phyloP scores from a whole-genome alignment of 148 eudicot genomes.

The Amaranthus palmeri region DNA sequence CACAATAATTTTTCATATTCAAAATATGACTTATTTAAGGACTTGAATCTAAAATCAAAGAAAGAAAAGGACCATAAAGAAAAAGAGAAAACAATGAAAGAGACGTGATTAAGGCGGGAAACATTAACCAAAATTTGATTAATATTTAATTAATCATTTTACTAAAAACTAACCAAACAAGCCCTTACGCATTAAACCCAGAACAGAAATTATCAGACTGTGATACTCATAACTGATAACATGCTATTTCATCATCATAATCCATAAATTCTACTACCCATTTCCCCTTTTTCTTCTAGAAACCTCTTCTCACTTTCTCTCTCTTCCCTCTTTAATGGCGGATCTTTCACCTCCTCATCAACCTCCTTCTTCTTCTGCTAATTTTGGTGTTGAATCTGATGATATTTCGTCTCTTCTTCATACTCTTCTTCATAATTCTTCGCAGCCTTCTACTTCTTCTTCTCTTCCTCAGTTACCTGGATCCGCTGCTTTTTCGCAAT shows the following conservation, averaged over 20 bases:
- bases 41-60: too few relatives aligned
- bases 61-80: neutral
- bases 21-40: too few relatives aligned
- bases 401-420: slow-evolving; percentile 60
- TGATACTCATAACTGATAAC: neutral
- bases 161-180: neutral
- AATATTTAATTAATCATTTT: neutral
- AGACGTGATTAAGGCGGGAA: slow-evolving; percentile 38
- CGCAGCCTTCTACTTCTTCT: slow-evolving; percentile 17
- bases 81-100: neutral
- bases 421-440: slow-evolving; percentile 50
- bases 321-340: slow-evolving; percentile 20
- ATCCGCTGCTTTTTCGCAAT: slow-evolving; percentile 17
- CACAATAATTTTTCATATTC: too few relatives aligned
- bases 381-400: slow-evolving; percentile 43
- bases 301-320: neutral
- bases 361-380: neutral
- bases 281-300: neutral
- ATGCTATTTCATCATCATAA: slow-evolving; percentile 3
- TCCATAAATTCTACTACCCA: neutral
- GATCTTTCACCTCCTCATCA: slow-evolving; percentile 16
- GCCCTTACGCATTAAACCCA: neutral
- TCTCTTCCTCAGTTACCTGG: slow-evolving; percentile 11
- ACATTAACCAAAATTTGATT: slow-evolving; percentile 11
- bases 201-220: neutral